Conservation (phyloP, 352 stramenopile species). For the Albugo candida region DNA sequence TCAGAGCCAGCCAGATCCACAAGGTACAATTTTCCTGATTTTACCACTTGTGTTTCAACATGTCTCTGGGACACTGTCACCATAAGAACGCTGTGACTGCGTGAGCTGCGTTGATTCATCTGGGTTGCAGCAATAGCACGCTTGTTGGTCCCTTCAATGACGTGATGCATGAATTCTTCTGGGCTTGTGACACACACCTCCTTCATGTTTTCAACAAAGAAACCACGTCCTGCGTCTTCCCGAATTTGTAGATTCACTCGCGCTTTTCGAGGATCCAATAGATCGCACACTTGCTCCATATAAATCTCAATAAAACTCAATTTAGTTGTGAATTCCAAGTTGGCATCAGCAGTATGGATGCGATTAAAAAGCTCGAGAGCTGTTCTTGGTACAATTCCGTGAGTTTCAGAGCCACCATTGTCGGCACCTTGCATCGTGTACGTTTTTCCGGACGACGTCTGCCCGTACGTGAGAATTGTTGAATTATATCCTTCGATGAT, state of each 20-base stretch:
- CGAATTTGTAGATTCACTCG: slow-evolving; percentile 25
- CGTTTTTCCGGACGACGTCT: slow-evolving; percentile 26
- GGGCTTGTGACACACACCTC: too few relatives aligned
- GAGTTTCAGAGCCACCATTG: slow-evolving; percentile 17
- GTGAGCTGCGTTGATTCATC: too few relatives aligned
- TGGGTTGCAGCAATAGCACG: too few relatives aligned
- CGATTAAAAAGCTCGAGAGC: slow-evolving; percentile 26
- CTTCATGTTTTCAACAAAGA: too few relatives aligned
- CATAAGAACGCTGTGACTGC: too few relatives aligned
- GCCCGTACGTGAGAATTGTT: slow-evolving; percentile 45
- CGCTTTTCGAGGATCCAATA: slow-evolving; percentile 84
- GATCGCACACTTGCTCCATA: slow-evolving; percentile 93
- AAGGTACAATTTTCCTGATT: too few relatives aligned
- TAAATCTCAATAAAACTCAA: slow-evolving; percentile 98
- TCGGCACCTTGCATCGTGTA: slow-evolving; percentile 18
- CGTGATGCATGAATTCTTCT: too few relatives aligned
- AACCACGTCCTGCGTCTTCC: slow-evolving; percentile 19
- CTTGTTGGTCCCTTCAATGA: too few relatives aligned
- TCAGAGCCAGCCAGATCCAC: too few relatives aligned
- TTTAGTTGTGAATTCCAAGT: slow-evolving; percentile 86
- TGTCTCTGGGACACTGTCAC: too few relatives aligned
- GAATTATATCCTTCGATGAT: slow-evolving; percentile 34
- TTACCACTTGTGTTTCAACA: too few relatives aligned
- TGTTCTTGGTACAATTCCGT: slow-evolving; percentile 17
- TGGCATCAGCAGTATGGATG: slow-evolving; percentile 44